Percentiles rank a stretch among this genome's conserved stretches.
Evolutionary conservation across 2,329 filamentous ascomycete species (phyloP).

Genomic region (Bipolaris oryzae): DNA sequence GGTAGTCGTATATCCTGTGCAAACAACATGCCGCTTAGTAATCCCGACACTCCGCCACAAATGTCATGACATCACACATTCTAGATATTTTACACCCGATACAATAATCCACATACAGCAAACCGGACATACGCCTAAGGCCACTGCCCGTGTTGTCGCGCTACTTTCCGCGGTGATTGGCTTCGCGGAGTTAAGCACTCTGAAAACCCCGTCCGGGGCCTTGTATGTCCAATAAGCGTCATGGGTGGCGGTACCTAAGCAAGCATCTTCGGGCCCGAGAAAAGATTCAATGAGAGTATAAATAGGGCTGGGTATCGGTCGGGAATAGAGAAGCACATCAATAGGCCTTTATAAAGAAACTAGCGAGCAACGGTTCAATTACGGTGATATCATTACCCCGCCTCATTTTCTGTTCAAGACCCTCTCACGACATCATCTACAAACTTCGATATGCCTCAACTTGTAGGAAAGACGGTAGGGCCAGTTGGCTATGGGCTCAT

Average conservation of each 20-base stretch:
- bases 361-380: neutral
- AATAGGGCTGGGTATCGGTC: neutral
- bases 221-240: conserved; percentile 5
- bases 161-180: conserved; percentile 5
- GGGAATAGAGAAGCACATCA: neutral
- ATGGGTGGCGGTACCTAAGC: conserved; percentile 5
- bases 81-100: neutral
- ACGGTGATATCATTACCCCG: conserved; percentile 11
- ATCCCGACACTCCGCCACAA: neutral
- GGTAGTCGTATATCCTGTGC: neutral
- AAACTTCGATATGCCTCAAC: conserved; percentile 38
- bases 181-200: conserved; percentile 2
- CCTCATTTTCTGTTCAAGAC: neutral
- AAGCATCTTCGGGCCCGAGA: conserved; percentile 8
- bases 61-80: neutral
- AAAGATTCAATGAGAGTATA: neutral
- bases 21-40: neutral
- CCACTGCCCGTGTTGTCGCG: neutral
- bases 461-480: conserved; percentile 48
- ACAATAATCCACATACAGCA: too few species aligned
- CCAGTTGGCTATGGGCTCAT: conserved; percentile 56
- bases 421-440: neutral
- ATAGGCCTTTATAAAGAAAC: neutral
- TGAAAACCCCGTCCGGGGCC: neutral
- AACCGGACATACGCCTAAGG: neutral